phyloP scores from a whole-genome alignment of 208 protist species.

The Acanthamoeba healyi region DNA sequence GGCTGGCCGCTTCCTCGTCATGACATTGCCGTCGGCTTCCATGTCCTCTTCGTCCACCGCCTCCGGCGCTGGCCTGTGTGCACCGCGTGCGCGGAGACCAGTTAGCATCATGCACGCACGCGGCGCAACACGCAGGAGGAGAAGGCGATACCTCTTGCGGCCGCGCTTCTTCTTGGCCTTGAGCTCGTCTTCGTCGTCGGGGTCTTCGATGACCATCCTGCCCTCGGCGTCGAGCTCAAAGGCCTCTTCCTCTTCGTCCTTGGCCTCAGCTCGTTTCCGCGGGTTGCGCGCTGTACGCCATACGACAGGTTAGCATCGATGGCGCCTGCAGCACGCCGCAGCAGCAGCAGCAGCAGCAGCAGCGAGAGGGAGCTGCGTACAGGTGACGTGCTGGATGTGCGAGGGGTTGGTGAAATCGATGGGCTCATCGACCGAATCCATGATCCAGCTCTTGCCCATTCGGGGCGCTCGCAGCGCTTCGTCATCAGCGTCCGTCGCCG shows the following conservation, averaged over 20 bases:
- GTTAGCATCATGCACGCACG: too few relatives aligned
- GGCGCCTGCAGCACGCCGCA: too few relatives aligned
- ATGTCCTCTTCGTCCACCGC: neutral
- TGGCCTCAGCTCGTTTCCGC: neutral
- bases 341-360: too few relatives aligned
- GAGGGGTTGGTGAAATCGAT: slow-evolving; percentile 20
- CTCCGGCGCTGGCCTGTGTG: neutral
- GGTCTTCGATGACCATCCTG: slow-evolving; percentile 21
- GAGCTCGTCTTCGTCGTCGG: slow-evolving; percentile 12
- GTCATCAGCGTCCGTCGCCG: neutral
- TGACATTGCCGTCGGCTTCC: neutral
- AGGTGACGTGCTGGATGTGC: slow-evolving; percentile 40
- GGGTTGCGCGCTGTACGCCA: slow-evolving; percentile 4
- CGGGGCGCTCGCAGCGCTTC: neutral
- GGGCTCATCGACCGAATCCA: slow-evolving; percentile 10
- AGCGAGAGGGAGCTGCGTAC: neutral
- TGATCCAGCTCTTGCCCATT: slow-evolving; percentile 9
- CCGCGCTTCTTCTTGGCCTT: slow-evolving; percentile 44
- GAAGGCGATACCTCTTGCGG: neutral
- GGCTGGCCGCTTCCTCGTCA: neutral
- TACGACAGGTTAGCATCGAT: too few relatives aligned
- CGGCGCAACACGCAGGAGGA: too few relatives aligned
- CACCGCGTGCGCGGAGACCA: too few relatives aligned
- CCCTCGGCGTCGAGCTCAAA: neutral
- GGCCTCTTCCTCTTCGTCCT: neutral